Conservation (phyloP, 768 basidiomycete species). For the Suillus clintonianus region DNA sequence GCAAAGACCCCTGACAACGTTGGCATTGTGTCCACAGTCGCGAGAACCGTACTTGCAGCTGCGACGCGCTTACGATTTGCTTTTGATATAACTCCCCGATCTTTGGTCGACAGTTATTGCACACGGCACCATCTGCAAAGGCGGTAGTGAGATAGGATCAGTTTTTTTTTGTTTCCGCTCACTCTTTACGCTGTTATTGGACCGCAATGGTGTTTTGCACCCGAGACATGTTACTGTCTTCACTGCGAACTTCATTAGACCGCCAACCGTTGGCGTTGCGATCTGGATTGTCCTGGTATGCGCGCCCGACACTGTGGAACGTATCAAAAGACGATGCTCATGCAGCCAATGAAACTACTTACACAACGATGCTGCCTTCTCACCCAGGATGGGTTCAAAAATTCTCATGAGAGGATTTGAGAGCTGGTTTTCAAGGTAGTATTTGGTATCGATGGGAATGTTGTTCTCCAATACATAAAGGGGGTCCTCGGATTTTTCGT, state of each 20-base stretch:
- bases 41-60: conserved; percentile 87
- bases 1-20: conserved; percentile 96
- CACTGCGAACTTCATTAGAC: conserved; percentile 98
- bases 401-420: conserved; percentile 97
- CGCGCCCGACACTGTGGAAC: conserved; percentile 80
- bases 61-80: conserved; percentile 74
- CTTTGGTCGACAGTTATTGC: conserved; percentile 86
- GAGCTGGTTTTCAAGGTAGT: conserved; percentile 97
- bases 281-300: conserved; percentile 96
- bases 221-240: conserved; percentile 94
- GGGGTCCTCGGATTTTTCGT: conserved; percentile 98
- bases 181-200: conserved; percentile 77
- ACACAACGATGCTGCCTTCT: conserved; percentile 85
- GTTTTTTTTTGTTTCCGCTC: conserved; percentile 16
- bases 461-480: conserved; percentile 97
- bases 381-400: conserved; percentile 96
- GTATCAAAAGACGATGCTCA: conserved; percentile 12
- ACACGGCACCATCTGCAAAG: conserved; percentile 81
- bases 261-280: conserved; percentile 94
- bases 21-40: conserved; percentile 99
- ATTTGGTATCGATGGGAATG: conserved; percentile 96
- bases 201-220: conserved; percentile 85
- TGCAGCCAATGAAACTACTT: conserved; percentile 29
- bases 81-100: conserved; percentile 93
- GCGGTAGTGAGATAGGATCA: conserved; percentile 7